phyloP scores from a whole-genome alignment of 2,329 filamentous ascomycete species.

The Neobulgaria alba region DNA sequence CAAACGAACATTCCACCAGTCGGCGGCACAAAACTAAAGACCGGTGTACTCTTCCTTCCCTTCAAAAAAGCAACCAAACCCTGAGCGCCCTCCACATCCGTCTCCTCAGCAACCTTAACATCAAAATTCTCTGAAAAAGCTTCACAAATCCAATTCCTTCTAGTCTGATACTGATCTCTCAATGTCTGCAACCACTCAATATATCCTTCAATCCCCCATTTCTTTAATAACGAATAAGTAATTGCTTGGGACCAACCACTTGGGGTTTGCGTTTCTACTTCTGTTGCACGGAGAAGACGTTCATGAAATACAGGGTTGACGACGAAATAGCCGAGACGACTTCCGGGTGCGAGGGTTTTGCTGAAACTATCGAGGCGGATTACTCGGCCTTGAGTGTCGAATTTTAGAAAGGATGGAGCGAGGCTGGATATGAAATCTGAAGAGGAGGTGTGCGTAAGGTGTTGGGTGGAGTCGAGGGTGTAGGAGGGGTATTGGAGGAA shows the following conservation, averaged over 20 bases:
- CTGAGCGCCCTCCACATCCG: too few species aligned
- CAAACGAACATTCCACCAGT: too few species aligned
- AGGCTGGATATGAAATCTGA: background rate
- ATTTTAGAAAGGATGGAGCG: background rate
- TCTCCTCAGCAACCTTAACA: too few species aligned
- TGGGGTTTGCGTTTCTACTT: background rate
- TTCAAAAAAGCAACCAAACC: too few species aligned
- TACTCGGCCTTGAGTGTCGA: background rate
- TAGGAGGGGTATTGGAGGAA: background rate
- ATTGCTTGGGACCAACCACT: background rate
- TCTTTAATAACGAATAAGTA: background rate
- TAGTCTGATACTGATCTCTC: background rate
- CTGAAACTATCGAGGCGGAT: background rate
- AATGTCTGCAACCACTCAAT: background rate
- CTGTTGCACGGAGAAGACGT: background rate
- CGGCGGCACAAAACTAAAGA: too few species aligned
- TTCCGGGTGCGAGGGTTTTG: background rate
- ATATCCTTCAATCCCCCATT: background rate
- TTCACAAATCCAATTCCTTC: background rate
- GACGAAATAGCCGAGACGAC: background rate
- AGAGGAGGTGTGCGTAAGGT: too few species aligned
- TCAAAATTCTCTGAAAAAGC: too few species aligned
- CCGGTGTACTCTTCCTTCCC: too few species aligned
- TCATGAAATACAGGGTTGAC: background rate
- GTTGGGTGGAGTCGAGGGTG: background rate